Conservation (phyloP, 148 eudicot species). For the Rhododendron griersonianum region DNA sequence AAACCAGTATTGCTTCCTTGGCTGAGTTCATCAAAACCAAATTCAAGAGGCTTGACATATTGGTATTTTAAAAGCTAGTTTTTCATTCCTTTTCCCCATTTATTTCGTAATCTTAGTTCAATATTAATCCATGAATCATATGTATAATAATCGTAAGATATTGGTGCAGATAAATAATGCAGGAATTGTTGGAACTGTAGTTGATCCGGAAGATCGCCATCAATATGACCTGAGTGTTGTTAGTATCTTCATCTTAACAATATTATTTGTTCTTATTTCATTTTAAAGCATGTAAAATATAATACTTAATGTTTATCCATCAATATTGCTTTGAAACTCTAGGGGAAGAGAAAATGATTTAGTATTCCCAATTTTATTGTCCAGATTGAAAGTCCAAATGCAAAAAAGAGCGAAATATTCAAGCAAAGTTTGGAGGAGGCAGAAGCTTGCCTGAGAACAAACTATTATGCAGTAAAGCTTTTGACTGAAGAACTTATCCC, state of each 20-base stretch:
- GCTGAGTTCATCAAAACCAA: background rate
- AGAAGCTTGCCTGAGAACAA: slow-evolving; percentile 35
- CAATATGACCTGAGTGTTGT: background rate
- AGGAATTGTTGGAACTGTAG: background rate
- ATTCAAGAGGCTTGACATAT: slow-evolving; percentile 19
- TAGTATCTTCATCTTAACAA: background rate
- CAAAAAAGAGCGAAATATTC: background rate
- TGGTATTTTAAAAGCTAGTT: slow-evolving; percentile 3
- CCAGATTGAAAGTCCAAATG: background rate
- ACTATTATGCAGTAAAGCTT: slow-evolving; percentile 38
- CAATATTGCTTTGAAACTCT: too few species aligned
- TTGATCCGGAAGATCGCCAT: background rate
- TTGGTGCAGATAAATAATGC: slow-evolving; percentile 17
- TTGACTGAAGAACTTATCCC: slow-evolving; percentile 29
- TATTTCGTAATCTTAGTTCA: background rate
- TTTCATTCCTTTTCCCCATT: background rate
- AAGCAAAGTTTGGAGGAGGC: slow-evolving; percentile 19
- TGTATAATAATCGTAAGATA: background rate
- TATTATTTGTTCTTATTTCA: too few species aligned
- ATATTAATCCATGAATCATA: too few species aligned
- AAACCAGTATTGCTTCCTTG: slow-evolving; percentile 12
- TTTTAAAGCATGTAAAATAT: too few species aligned
- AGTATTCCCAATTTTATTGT: background rate
- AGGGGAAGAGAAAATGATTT: background rate
- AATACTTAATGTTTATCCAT: too few species aligned